Conservation (phyloP, 176 grass and related monocot species). For the Carex cristatella region DNA sequence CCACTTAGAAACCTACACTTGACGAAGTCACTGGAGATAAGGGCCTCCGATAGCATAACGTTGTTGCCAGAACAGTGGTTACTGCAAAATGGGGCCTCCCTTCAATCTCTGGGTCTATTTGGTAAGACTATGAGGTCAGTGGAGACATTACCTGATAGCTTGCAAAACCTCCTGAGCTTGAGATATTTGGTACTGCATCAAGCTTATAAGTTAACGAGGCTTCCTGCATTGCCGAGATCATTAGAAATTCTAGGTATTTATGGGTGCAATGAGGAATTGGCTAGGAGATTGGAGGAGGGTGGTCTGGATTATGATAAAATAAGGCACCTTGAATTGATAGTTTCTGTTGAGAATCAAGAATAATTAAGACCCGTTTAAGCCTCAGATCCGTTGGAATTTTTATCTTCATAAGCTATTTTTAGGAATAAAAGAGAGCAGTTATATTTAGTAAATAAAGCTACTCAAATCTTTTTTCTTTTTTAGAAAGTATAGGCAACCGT, state of each 20-base stretch:
- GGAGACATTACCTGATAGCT: neutral
- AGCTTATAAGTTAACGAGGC: neutral
- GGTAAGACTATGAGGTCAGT: neutral
- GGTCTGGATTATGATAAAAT: neutral
- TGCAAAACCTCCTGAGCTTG: neutral
- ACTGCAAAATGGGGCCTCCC: neutral
- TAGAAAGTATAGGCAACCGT: too few relatives aligned
- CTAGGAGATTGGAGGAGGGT: neutral
- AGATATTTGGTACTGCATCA: neutral
- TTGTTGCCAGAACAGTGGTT: neutral
- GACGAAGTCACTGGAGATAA: neutral
- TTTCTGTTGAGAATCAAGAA: too few relatives aligned
- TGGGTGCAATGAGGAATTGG: neutral
- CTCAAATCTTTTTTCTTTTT: too few relatives aligned
- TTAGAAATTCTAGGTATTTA: neutral
- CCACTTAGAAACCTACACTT: neutral
- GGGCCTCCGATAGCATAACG: neutral
- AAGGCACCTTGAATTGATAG: too few relatives aligned
- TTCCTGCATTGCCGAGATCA: neutral
- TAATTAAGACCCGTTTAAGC: too few relatives aligned
- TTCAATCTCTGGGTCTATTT: neutral
- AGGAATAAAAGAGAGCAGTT: too few relatives aligned
- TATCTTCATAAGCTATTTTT: too few relatives aligned
- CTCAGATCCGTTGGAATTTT: too few relatives aligned
- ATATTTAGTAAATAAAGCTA: too few relatives aligned